Evolutionary conservation across 331 rosid genomes (phyloP), one percentile per base, ranked within the genome.

Genomic region (Erythrophleum ivorense): DNA sequence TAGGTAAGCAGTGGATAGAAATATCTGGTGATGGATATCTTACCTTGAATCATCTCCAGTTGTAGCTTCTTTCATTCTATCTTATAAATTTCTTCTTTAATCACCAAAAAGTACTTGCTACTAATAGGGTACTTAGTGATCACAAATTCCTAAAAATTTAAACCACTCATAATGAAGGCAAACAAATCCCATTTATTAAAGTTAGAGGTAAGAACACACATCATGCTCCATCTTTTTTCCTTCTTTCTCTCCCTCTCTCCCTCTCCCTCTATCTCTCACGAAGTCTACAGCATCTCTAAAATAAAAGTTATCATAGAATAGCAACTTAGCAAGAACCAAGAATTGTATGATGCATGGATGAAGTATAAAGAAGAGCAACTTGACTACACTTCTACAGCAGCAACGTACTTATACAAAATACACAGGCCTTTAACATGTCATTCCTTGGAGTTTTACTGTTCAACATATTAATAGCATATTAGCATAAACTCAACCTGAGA

Each of bases 401-500:
- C 54, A 9, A 68, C 10, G 9, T 43, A 40, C 8, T 65, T 9
- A 43, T 1, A 68, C 9, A n/a, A 68, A 40, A 68, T 43, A 45
- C 57, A 45, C n/a, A 24, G 3, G 57, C 13, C 43, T n/a, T 36
- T 14, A 65, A 43, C 15, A 63, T 2, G 50, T 19, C 29, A 63
- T 79, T 75, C 40, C 43, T 43, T 18, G 24, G 55, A 54, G 52
- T 15, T 79, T 29, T 11, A 79, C 18, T 13, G 66, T 18, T 50
- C 76, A 76, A 68, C 71, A 71, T 80, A 65, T 64, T 49, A 41
- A 71, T 43, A 75, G 64, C 24, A 64, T 38, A 11, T 40, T 57
- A 71, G 41, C 71, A 63, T 69, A 76, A 68, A 55, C 49, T 58
- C 38, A 83, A 86, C 89, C 89, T 86, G 89, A 53, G 89, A 78